Conservation (phyloP, 208 protist species). For the Trypanosoma vivax region DNA sequence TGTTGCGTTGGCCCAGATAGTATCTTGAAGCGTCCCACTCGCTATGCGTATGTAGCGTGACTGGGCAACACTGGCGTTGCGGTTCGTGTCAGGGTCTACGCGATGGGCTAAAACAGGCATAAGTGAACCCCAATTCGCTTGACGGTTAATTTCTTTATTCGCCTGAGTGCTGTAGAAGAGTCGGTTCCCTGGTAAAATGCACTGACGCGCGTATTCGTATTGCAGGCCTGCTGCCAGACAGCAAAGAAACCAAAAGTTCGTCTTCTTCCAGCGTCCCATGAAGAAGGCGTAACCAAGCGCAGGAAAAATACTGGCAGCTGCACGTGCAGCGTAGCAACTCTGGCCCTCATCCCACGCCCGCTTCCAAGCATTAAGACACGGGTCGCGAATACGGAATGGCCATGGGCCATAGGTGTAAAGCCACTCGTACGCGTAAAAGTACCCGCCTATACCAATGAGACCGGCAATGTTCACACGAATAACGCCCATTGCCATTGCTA, state of each 20-base stretch:
- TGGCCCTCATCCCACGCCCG: conserved; percentile 75
- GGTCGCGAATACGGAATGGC: conserved; percentile 65
- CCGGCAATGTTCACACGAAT: conserved; percentile 63
- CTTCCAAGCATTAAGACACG: conserved; percentile 62
- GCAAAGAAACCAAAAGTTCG: conserved; percentile 46
- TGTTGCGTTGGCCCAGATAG: conserved; percentile 66
- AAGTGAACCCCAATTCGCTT: conserved; percentile 71
- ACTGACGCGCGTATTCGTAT: conserved; percentile 72
- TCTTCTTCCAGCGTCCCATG: conserved; percentile 70
- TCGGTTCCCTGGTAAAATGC: conserved; percentile 47
- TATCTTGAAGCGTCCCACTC: conserved; percentile 60
- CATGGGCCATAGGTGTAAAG: conserved; percentile 78
- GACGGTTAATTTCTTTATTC: conserved; percentile 46
- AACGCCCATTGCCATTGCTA: conserved; percentile 44
- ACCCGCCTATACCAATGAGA: conserved; percentile 59
- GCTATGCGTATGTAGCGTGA: conserved; percentile 73
- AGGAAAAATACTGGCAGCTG: conserved; percentile 56
- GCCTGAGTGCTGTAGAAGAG: conserved; percentile 78
- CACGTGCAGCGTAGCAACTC: conserved; percentile 48
- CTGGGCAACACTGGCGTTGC: conserved; percentile 62
- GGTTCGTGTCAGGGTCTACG: conserved; percentile 79
- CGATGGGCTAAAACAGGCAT: conserved; percentile 47
- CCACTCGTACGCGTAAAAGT: conserved; percentile 87
- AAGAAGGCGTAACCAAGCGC: conserved; percentile 76
- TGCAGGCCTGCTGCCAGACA: conserved; percentile 38